Percentiles rank a stretch among this genome's conserved stretches.
Conservation (phyloP, 1,139 yeast species). For the Nakaseomyces bracarensis region DNA sequence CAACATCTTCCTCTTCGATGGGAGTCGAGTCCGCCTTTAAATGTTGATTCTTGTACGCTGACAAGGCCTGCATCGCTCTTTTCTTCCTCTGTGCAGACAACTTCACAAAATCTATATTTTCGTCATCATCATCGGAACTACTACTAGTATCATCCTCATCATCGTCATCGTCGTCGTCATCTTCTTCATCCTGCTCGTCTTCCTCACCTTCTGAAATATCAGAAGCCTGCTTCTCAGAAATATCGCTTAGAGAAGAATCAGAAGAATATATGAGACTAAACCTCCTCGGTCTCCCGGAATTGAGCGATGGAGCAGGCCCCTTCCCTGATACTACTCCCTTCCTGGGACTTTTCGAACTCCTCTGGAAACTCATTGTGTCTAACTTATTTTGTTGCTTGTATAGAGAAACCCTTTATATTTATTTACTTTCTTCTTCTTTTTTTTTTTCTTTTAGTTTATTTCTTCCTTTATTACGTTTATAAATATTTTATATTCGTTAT, state of each 20-base stretch:
- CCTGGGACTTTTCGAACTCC: conserved; percentile 5
- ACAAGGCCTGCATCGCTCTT: conserved; percentile 43
- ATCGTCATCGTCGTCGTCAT: conserved; percentile 34
- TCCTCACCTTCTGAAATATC: conserved; percentile 11
- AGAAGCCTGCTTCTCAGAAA: conserved; percentile 13
- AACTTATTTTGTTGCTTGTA: not conserved
- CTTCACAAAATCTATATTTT: conserved; percentile 62
- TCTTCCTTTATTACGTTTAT: not conserved
- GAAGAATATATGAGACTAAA: conserved; percentile 32
- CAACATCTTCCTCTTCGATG: conserved; percentile 5
- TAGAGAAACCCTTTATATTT: not conserved
- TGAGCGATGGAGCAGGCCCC: not conserved
- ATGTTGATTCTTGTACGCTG: conserved; percentile 36
- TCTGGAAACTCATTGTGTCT: conserved; percentile 1
- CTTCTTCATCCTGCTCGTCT: conserved; percentile 32
- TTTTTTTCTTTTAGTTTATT: not conserved
- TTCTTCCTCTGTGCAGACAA: conserved; percentile 60
- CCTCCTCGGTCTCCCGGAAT: conserved; percentile 27
- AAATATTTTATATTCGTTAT: not conserved
- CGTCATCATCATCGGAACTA: conserved; percentile 52
- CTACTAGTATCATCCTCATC: conserved; percentile 35
- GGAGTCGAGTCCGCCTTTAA: conserved; percentile 7
- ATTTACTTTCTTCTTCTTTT: not conserved
- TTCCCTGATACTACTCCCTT: not conserved
- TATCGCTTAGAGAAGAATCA: conserved; percentile 29